Base-by-base conservation (phyloP, 2,329 filamentous ascomycete species). In the Aureobasidium sp. region DNA sequence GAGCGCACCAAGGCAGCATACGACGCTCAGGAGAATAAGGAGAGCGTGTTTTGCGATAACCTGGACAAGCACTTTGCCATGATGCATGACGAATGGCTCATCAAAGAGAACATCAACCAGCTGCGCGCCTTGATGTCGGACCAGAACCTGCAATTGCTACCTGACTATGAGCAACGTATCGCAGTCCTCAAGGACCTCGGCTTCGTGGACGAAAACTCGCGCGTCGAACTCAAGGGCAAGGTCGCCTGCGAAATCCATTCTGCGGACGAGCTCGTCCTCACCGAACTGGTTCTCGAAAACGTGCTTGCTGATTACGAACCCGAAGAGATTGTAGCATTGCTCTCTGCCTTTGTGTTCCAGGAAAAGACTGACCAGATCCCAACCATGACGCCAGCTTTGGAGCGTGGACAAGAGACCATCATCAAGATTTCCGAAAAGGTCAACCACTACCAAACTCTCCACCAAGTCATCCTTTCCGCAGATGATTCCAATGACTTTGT, bases 241-340 rank as follows among this genome's bases (percentile, higher is more conserved):
- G 94, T 99, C 24, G 94, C 94, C 5, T 99, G 94, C 76, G 94
- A 99, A 78, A 93, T 99, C 64, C 94, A 97, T 75, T 97, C 93
- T 0, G 92, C 92, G 19, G 93, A 97, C 72, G 94, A 99, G 75
- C 83, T 99, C 0, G 93, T 99, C 0, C 83, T 99, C 19, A 99
- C 94, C 0, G 94, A 99, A 73, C 83, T 97, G 6, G 91, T 99
- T 52, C 85, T 99, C 19, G 94, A 99, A 75, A 99, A 99, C 69
- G 91, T 97, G 1, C 85, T 99, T 3, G 92, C 93, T 56, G 89
- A 95, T 64, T 97, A 94, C 74, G 93, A 97, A 69, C 91, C 93
- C 1, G 91, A 96, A 67, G 94, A 99, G 75, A 97, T 99, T 65
- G 94, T 96, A 0, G 92, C 94, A 12, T 81, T 99, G 3, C 82